These are phyloP conservation scores for Cyclotella cryptica DNA, from an alignment of 108 stramenopile species.

Conservation along the genomic window DNA sequence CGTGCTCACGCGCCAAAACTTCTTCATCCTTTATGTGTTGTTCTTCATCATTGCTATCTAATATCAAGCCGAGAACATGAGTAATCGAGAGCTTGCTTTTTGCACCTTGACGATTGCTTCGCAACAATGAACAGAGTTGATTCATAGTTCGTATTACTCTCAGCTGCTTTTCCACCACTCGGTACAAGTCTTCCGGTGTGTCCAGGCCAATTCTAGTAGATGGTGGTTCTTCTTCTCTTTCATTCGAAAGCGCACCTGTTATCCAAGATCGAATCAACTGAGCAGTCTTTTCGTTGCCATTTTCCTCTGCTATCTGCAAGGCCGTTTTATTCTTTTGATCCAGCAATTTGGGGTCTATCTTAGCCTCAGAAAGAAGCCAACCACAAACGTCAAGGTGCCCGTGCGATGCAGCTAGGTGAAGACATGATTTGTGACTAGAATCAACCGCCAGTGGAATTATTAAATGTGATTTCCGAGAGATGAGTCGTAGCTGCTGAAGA, in stretches of 20 bases:
- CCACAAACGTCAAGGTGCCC: constrained; percentile 60
- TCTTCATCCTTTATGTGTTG: constrained; percentile 13
- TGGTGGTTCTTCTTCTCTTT: neutral
- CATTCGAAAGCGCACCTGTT: neutral
- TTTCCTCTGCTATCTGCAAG: constrained; percentile 41
- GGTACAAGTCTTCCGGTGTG: constrained; percentile 27
- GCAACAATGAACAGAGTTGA: constrained; percentile 33
- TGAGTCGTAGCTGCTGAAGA: constrained; percentile 42
- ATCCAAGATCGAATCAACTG: constrained; percentile 35
- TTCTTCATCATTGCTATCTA: constrained; percentile 33
- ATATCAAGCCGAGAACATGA: constrained; percentile 39
- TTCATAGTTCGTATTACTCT: constrained; percentile 38
- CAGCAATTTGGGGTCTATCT: constrained; percentile 17
- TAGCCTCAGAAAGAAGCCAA: constrained; percentile 70
- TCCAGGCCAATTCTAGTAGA: neutral
- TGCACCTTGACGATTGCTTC: constrained; percentile 26
- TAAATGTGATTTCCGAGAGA: constrained; percentile 52
- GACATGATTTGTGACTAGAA: constrained; percentile 44
- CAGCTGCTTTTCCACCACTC: constrained; percentile 38
- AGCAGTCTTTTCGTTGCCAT: constrained; percentile 19
- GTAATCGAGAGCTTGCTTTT: constrained; percentile 5
- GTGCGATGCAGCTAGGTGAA: constrained; percentile 66
- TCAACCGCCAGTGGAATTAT: constrained; percentile 58
- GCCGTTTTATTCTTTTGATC: constrained; percentile 56
- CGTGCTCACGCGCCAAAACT: constrained; percentile 43